Percentiles rank a stretch among this genome's conserved stretches.
phyloP scores from a whole-genome alignment of 108 stramenopile genomes.

The Cylindrotheca fusiformis region DNA sequence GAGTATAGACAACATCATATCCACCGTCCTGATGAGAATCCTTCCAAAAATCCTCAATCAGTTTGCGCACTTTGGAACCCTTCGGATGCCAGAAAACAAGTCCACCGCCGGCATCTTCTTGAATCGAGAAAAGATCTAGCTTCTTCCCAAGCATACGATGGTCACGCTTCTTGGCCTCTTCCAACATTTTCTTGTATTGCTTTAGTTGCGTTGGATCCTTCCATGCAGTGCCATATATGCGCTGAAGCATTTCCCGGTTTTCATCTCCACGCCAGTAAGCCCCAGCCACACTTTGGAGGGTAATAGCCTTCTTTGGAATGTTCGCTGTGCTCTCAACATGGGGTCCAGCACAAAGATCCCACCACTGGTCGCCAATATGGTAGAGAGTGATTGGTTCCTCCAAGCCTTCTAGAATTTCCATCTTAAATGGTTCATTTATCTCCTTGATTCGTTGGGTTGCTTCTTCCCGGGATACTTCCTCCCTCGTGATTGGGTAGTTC shows the following conservation, averaged over 20 bases:
- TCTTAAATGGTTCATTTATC: conserved; percentile 90
- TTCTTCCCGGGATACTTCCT: conserved; percentile 92
- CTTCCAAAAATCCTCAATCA: conserved; percentile 97
- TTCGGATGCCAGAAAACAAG: conserved; percentile 90
- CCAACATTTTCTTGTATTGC: conserved; percentile 84
- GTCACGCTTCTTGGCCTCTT: conserved; percentile 96
- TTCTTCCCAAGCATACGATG: conserved; percentile 96
- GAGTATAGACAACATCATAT: conserved; percentile 96
- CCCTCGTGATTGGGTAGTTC: conserved; percentile 82
- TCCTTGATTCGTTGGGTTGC: conserved; percentile 79
- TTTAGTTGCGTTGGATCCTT: conserved; percentile 83
- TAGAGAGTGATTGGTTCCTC: conserved; percentile 96
- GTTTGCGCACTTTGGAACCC: conserved; percentile 83
- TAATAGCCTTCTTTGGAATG: conserved; percentile 83
- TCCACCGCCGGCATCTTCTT: conserved; percentile 87
- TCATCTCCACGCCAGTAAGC: conserved; percentile 99
- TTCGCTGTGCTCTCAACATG: conserved; percentile 90
- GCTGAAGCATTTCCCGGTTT: conserved; percentile 88
- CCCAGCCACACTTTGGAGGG: conserved; percentile 88
- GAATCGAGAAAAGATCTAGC: conserved; percentile 94
- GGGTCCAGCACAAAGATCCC: conserved; percentile 98
- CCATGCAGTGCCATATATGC: conserved; percentile 97
- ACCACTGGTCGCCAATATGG: conserved; percentile 95
- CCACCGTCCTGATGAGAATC: conserved; percentile 68
- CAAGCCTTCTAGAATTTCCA: conserved; percentile 91